Base-by-base conservation (phyloP, 2,329 filamentous ascomycete species). In the Tothia fuscella region DNA sequence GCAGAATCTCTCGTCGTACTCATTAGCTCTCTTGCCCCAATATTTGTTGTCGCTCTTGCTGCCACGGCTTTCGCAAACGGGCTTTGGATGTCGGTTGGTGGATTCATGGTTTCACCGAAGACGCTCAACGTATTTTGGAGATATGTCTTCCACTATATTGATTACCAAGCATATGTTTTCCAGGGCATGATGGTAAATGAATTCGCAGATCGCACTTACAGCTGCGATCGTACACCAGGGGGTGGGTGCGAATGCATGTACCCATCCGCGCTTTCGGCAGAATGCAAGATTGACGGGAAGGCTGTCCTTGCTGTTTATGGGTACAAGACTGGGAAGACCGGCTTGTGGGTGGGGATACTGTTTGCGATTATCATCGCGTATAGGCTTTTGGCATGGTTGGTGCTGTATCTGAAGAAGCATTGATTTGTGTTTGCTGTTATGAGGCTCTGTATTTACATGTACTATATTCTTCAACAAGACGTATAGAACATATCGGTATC, bases 161-260 rank as follows among this genome's bases (percentile, higher is more conserved):
- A 93, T 56, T 93, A 93, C 54, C 84, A 89, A 62, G 67, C 70
- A 31, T 93, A 88, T 51, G 85, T 93, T 3, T 93, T 93, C 56
- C 76, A 89, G 55, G 85, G 83, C 12, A 91, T 93, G 85, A 91
- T 93, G 83, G 78, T 89, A 41, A 93, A 91, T 53, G 83, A 93
- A 62, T 91, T 93, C 56, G 64, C 65, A 1, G 49, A 71, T 14
- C 67, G 82, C 12, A 70, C 64, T 3, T 93, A 83, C 57, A 56
- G 61, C 3, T 89, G 83, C 54, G 30, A 13, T 14, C 5, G n/a
- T 5, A 14, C 6, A 13, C 14, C 5, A 6, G 61, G 67, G 47
- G 46, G 54, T 0, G 60, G 59, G 0, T 86, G 76, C 50, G 68
- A 70, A 30, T 93, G 85, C 63, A 80, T 84, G 74, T 91, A 80